Evolutionary conservation across 2,329 filamentous ascomycete genomes (phyloP), one percentile per base, ranked within the genome.

Genomic region (Ciborinia camelliae): DNA sequence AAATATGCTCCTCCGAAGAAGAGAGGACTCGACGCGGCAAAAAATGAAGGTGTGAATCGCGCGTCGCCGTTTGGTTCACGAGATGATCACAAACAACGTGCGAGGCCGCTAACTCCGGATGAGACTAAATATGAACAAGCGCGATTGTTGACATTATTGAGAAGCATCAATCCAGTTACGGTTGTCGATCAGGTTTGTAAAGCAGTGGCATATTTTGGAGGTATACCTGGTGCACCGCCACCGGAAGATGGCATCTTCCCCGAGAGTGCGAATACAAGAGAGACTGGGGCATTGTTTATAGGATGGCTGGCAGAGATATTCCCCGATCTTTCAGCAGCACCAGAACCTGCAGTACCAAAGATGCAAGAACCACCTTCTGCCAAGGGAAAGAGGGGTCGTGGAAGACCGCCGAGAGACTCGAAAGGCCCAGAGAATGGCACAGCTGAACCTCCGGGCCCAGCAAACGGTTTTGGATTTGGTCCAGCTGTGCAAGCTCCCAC

Each of bases 291-390:
- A 26, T 75, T 85, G 14, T 84, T 88, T 65, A 79, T 89, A 37
- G 82, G 83, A 26, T 88, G 86, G 85, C 75, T 88, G 52, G 78
- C 84, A 15, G 86, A 88, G 71, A 86, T 89, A 62, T 89, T 88
- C 66, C 85, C 85, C 20, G 69, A 74, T 63, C 54, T 75, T 18
- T 65, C 71, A 47, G 68, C 68, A 45, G 32, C 39, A 43, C 70
- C 71, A 30, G 61, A 68, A 26, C 62, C 67, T 26, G 65, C 65
- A 58, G 55, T 69, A 18, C 20, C 62, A 47, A 64, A 45, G 64
- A 54, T n/a, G 39, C 57, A 35, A 54, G 35, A 59, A 48, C 30
- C 39, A 23, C 39, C 30, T 39, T 51, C 62, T 51, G 30, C 8
- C 26, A 62, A 61, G 26, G 48, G 39, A 14, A 67, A 65, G 37